Percentiles rank a stretch among this genome's conserved stretches.
Conservation (phyloP, 2,329 filamentous ascomycete species). For the Sporothrix brasiliensis region DNA sequence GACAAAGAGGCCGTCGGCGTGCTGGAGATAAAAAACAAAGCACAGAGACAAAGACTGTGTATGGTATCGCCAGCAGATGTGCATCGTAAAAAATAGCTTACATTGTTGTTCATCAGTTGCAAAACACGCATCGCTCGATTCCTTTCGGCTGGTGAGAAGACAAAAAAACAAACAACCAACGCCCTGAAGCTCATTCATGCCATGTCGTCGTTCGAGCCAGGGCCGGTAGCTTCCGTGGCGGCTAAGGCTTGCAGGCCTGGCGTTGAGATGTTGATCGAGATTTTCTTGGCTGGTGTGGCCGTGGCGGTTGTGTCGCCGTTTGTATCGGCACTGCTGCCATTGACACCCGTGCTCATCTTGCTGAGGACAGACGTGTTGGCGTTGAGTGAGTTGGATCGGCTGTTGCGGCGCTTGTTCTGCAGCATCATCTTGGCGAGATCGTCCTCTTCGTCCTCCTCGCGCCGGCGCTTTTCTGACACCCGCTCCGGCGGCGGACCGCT, state of each 20-base stretch:
- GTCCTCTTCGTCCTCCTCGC: slow-evolving; percentile 93
- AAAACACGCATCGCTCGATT: not conserved
- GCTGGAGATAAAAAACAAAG: not conserved
- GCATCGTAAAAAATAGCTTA: not conserved
- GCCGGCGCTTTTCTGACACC: slow-evolving; percentile 82
- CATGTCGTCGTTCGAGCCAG: slow-evolving; percentile 30
- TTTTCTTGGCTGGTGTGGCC: slow-evolving; percentile 25
- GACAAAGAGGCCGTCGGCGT: not conserved
- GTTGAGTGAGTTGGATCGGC: slow-evolving; percentile 48
- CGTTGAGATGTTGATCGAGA: slow-evolving; percentile 36
- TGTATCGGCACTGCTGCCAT: not conserved
- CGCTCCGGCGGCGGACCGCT: slow-evolving; percentile 66
- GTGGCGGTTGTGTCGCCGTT: not conserved
- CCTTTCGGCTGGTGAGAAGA: not conserved
- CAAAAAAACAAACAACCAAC: too few species aligned
- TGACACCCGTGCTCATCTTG: slow-evolving; percentile 11
- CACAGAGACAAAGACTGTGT: not conserved
- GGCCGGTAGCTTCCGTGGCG: slow-evolving; percentile 24
- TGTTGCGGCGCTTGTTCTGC: slow-evolving; percentile 64
- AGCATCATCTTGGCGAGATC: slow-evolving; percentile 81
- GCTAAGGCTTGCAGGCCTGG: slow-evolving; percentile 30
- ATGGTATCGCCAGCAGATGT: not conserved
- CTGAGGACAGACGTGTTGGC: slow-evolving; percentile 12
- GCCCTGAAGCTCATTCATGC: slow-evolving; percentile 1
- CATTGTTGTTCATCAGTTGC: not conserved